Conservation (phyloP, 768 basidiomycete species). For the Termitomyces heimii region DNA sequence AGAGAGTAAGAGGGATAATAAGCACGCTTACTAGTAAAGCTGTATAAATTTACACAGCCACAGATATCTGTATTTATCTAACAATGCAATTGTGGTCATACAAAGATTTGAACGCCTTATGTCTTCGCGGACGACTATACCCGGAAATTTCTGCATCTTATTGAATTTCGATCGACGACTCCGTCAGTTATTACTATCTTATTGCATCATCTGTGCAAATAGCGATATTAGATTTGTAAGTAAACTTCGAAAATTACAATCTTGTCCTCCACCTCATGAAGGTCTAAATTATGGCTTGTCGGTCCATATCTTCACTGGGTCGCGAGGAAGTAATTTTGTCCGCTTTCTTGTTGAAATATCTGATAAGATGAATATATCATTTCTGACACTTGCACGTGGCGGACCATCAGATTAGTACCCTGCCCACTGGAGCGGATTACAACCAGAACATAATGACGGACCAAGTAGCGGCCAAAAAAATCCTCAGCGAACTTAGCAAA, state of each 20-base stretch:
- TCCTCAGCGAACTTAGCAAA: conserved; percentile 69
- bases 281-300: not conserved
- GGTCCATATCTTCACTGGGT: not conserved
- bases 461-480: conserved; percentile 62
- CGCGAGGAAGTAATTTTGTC: not conserved
- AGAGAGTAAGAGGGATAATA: not conserved
- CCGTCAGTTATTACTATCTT: conserved; percentile 10
- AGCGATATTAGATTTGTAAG: not conserved
- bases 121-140: not conserved
- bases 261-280: not conserved
- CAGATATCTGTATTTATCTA: not conserved
- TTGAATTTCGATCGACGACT: not conserved
- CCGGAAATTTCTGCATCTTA: not conserved
- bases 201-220: not conserved
- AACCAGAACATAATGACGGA: conserved; percentile 46
- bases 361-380: not conserved
- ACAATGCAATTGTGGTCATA: not conserved
- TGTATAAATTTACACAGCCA: conserved; percentile 16
- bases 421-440: not conserved
- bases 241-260: not conserved
- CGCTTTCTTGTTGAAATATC: not conserved
- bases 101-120: not conserved
- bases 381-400: not conserved
- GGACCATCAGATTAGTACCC: not conserved
- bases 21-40: not conserved